Percentiles rank a stretch among this genome's conserved stretches.
These are phyloP conservation scores for Pseudoscleropodium purum DNA, from an alignment of 225 moss, liverwort and hornwort species.

Conservation along the genomic window DNA sequence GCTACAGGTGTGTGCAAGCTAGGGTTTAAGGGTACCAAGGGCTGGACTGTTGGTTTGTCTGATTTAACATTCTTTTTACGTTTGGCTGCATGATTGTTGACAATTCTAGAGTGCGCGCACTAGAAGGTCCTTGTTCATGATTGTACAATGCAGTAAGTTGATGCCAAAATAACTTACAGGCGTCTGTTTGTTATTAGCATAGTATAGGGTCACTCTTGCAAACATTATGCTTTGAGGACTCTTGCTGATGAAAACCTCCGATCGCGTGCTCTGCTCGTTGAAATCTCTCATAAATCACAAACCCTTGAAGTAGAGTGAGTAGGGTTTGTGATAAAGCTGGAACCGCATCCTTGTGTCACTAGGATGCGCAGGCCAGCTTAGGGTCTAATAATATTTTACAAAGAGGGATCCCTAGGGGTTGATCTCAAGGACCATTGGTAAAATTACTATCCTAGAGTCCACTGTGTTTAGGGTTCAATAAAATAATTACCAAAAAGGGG, in stretches of 20 bases:
- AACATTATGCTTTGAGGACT: not conserved
- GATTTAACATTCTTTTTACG: not conserved
- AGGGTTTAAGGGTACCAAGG: not conserved
- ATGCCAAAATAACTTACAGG: not conserved
- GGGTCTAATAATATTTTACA: not conserved
- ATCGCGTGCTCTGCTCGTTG: not conserved
- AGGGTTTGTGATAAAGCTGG: not conserved
- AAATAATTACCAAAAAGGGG: not conserved
- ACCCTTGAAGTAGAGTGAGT: not conserved
- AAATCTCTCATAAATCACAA: not conserved
- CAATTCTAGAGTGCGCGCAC: not conserved
- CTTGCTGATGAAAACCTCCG: not conserved
- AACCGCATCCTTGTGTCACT: not conserved
- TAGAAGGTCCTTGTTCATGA: not conserved
- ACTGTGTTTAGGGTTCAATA: not conserved
- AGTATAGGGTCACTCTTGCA: not conserved
- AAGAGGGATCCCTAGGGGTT: not conserved
- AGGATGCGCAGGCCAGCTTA: not conserved
- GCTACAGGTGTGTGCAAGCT: slow-evolving; percentile 13
- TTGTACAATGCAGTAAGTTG: not conserved
- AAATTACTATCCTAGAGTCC: not conserved
- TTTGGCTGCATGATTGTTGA: not conserved
- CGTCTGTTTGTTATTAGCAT: not conserved
- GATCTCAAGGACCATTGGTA: not conserved
- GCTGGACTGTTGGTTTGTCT: not conserved